Conservation (phyloP, 805 yeast genomes). For the Priceomyces haplophilus region DNA sequence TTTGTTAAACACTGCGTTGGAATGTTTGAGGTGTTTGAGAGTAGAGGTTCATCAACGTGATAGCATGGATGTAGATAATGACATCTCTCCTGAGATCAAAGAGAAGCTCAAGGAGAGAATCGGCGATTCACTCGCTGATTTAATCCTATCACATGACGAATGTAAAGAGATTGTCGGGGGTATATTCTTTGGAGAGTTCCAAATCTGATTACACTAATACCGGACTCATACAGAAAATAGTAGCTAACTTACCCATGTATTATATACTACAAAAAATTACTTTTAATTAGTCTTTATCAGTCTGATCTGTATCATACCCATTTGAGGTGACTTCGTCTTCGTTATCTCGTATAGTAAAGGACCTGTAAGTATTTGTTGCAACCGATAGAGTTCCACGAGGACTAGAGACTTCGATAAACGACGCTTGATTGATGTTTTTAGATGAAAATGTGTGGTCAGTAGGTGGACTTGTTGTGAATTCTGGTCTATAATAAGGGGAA, state of each 20-base stretch:
- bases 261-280: constrained; percentile 4
- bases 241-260: constrained; percentile 4
- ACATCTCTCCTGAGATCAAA: constrained; percentile 17
- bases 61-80: constrained; percentile 26
- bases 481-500: constrained; percentile 32
- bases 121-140: constrained; percentile 56
- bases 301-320: constrained; percentile 1
- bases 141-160: constrained; percentile 45
- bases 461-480: neutral
- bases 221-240: no score
- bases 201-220: constrained; percentile 16
- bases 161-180: constrained; percentile 56
- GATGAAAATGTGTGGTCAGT: neutral
- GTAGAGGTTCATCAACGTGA: constrained; percentile 25
- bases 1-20: constrained; percentile 48
- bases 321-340: constrained; percentile 1
- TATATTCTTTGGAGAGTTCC: constrained; percentile 67
- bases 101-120: constrained; percentile 53
- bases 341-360: neutral
- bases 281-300: constrained; percentile 1
- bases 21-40: constrained; percentile 51
- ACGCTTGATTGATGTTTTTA: neutral
- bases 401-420: neutral
- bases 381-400: neutral
- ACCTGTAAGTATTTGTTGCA: neutral